Evolutionary conservation across 2,329 filamentous ascomycete species (phyloP).

Genomic region (Monascus ruber): DNA sequence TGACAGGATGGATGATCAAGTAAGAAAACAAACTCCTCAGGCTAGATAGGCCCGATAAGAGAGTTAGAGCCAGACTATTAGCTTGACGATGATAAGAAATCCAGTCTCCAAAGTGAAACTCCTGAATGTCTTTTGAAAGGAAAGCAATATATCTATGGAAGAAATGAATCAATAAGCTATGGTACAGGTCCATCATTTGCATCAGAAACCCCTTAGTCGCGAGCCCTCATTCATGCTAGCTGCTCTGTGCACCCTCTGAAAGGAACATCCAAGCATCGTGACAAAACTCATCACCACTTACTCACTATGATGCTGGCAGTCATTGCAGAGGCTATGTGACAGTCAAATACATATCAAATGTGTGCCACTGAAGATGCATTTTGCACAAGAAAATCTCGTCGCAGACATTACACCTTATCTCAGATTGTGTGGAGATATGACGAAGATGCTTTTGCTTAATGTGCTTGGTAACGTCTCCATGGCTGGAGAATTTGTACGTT

Average conservation of each 20-base stretch:
- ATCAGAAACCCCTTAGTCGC: slow-evolving; percentile 1
- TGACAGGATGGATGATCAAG: no score
- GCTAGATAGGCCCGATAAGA: no score
- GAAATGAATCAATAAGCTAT: slow-evolving; percentile 1
- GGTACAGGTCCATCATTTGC: slow-evolving; percentile 1
- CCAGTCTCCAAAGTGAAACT: slow-evolving; percentile 1
- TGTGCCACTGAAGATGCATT: slow-evolving; percentile 3
- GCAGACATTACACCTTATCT: slow-evolving; percentile 4
- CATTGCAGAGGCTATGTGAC: slow-evolving; percentile 3
- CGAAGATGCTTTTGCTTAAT: slow-evolving; percentile 5
- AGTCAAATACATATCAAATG: slow-evolving; percentile 3
- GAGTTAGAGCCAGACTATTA: slow-evolving; percentile 1
- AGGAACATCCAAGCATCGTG: slow-evolving; percentile 2
- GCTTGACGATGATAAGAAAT: slow-evolving; percentile 1
- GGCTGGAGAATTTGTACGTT: slow-evolving; percentile 1
- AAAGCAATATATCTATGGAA: slow-evolving; percentile 2
- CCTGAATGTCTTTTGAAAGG: slow-evolving; percentile 1
- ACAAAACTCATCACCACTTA: slow-evolving; percentile 2
- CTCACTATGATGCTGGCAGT: slow-evolving; percentile 1
- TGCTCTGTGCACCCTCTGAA: slow-evolving; percentile 1
- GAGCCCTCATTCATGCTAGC: slow-evolving; percentile 1
- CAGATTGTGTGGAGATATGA: not conserved
- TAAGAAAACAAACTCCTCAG: no score
- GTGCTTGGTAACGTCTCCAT: slow-evolving; percentile 4
- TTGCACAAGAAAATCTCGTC: slow-evolving; percentile 2